Conservation (phyloP, 2,329 filamentous ascomycete genomes). For the Pezicula radicicola region DNA sequence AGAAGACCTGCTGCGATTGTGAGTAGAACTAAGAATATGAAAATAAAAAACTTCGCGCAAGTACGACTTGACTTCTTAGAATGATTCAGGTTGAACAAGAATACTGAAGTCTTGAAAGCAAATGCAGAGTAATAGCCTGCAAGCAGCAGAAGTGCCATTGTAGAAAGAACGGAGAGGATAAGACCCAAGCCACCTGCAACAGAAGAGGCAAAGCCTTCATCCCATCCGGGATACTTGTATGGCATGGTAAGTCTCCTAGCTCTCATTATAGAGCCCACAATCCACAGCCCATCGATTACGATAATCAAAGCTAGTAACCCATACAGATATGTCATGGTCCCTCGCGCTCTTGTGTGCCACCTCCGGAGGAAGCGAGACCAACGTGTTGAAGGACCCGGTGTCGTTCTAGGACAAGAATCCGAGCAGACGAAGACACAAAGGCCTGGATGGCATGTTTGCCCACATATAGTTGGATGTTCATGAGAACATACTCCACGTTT, state of each 20-base stretch:
- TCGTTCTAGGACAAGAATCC: background rate
- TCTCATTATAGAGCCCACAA: background rate
- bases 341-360: background rate
- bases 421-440: constrained; percentile 11
- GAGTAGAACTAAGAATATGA: background rate
- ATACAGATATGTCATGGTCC: background rate
- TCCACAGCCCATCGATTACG: no score
- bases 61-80: no score
- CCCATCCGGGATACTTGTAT: constrained; percentile 6
- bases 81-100: no score
- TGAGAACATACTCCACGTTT: constrained; percentile 7
- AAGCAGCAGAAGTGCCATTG: no score
- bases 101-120: no score
- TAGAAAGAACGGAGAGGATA: no score
- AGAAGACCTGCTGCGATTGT: background rate
- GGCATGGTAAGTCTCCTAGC: constrained; percentile 4
- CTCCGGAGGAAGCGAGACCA: constrained; percentile 5
- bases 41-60: background rate
- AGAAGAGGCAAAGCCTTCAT: background rate
- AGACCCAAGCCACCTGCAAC: background rate
- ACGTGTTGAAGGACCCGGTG: background rate
- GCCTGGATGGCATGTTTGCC: constrained; percentile 15
- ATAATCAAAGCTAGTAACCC: background rate
- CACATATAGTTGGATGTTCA: constrained; percentile 2
- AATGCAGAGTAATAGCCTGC: no score